Base-by-base conservation (phyloP, 768 basidiomycete species). In the Tylopilus intermedius region DNA sequence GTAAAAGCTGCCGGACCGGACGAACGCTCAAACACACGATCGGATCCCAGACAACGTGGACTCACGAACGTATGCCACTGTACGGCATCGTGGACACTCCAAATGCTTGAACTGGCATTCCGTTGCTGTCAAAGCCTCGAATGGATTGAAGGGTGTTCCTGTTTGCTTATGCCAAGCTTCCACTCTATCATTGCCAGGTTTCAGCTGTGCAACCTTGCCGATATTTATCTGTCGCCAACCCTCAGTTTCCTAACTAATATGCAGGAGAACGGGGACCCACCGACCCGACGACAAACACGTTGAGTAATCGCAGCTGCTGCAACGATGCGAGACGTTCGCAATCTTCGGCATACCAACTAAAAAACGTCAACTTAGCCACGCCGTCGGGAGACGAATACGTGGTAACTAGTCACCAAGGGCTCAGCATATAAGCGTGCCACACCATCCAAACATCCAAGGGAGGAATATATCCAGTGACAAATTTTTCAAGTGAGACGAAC, bases 361-460 rank as follows among this genome's bases (percentile, higher is more conserved):
- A 13, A 38, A 26, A 45, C 6, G 22, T 49, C 26, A n/a, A 27
- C 30, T 59, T 1, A 63, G 53, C 8, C 21, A 5, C 13, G 13
- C 7, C 14, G 35, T 47, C 37, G 29, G 27, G 22, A 45, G 18
- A 13, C 5, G 9, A 7, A 15, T 45, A 6, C 18, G 33, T 6
- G 8, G 2, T 8, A 3, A 24, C 11, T 1, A 8, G 15, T 58
- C 59, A 74, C 74, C 65, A 61, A 10, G 73, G 73, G 43, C 60
- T 71, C 21, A 74, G 70, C 45, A 71, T 18, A 58, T 76, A 75
- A 1, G 72, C 74, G 18, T 74, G 73, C 69, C 74, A 73, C 18
- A 74, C 69, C 72, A 74, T 72, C 64, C 70, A 68, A 22, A 74
- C 73, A 38, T 74, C 74, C 29, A 71, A 27, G 11, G 73, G 73